Evolutionary conservation across 768 basidiomycete species (phyloP), one percentile per base, ranked within the genome.

Genomic region (Cyclocybe cylindracea): DNA sequence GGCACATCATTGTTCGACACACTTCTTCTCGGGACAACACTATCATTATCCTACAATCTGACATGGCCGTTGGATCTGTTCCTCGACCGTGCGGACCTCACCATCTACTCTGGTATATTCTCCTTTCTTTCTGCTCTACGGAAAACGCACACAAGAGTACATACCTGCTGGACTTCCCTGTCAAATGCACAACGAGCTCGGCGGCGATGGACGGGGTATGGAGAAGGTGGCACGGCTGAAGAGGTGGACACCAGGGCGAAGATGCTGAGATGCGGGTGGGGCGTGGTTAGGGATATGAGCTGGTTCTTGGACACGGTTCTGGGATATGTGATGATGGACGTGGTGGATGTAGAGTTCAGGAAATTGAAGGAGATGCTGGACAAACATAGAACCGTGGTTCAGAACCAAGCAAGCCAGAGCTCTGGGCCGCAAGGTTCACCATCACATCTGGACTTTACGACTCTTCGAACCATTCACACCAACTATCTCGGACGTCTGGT

Each of bases 1-100:
- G 80, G 79, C 51, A 62, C 68, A 5, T 79, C 80, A 2, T 65
- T 80, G 8, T 91, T 94, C 65, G 83, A 84, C 48, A 85, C 87
- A 45, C 78, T 86, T 49, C 77, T 96, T 3, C 80, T 97, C 36
- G 94, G 94, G 11, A 91, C 89, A 0, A 83, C 88, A 0, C 72
- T 94, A 31, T 70, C 77, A 1, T 75, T 96, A 14, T 79, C 78
- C 5, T 94, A 91, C 65, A 73, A 68, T 13, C 83, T 94, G 18
- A 70, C 86, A 0, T 97, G 92, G 92, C 94, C 94, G 0, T 77
- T 96, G 38, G 91, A 95, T 64, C 82, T 96, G 41, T 95, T 96
- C 70, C 80, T 97, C 18, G 84, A 91, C 46, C 74, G 85, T 16
- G 73, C 84, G 0, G 91, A 93, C 59, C 74, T 95, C 14, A 74